Percentiles rank a stretch among this genome's conserved stretches.
Conservation (phyloP, 352 stramenopile genomes). For the Phytophthora chlamydospora region DNA sequence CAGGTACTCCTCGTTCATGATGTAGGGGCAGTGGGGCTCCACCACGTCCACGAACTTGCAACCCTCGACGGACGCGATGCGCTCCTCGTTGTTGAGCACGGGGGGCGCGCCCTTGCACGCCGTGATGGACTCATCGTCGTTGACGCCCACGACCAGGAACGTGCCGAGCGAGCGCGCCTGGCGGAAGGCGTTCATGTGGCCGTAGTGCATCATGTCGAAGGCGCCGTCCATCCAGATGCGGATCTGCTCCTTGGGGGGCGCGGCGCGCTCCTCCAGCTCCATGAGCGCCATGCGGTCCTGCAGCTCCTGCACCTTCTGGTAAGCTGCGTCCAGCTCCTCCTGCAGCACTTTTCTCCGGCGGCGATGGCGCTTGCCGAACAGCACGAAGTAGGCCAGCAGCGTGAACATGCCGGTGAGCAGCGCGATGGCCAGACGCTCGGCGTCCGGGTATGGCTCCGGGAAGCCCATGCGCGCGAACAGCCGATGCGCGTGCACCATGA, state of each 20-base stretch:
- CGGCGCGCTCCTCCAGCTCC: constrained; percentile 71
- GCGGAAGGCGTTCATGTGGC: constrained; percentile 99
- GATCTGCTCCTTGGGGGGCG: constrained; percentile 87
- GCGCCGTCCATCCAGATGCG: constrained; percentile 99
- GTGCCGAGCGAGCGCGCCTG: constrained; percentile 95
- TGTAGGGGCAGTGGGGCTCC: constrained; percentile 97
- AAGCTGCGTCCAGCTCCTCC: constrained; percentile 75
- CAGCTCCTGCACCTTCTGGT: constrained; percentile 83
- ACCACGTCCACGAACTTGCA: constrained; percentile 99
- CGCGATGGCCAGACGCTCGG: constrained; percentile 84
- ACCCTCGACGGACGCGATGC: constrained; percentile 94
- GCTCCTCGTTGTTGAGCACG: constrained; percentile 97
- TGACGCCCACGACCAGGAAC: constrained; percentile 98
- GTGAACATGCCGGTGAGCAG: constrained; percentile 82
- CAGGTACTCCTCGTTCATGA: constrained; percentile 99
- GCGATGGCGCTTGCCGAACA: constrained; percentile 88
- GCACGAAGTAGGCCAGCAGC: constrained; percentile 86
- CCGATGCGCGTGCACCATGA: constrained; percentile 74
- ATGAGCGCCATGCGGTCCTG: constrained; percentile 87
- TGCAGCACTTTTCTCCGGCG: constrained; percentile 71
- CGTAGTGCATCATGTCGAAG: constrained; percentile 99
- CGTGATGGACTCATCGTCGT: constrained; percentile 97
- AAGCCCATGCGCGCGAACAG: constrained; percentile 73
- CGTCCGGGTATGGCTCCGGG: constrained; percentile 86
- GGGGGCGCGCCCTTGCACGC: constrained; percentile 95